Percentiles rank a stretch among this genome's conserved stretches.
Conservation (phyloP, 306 rosid genomes). For the Fragaria vesca region DNA sequence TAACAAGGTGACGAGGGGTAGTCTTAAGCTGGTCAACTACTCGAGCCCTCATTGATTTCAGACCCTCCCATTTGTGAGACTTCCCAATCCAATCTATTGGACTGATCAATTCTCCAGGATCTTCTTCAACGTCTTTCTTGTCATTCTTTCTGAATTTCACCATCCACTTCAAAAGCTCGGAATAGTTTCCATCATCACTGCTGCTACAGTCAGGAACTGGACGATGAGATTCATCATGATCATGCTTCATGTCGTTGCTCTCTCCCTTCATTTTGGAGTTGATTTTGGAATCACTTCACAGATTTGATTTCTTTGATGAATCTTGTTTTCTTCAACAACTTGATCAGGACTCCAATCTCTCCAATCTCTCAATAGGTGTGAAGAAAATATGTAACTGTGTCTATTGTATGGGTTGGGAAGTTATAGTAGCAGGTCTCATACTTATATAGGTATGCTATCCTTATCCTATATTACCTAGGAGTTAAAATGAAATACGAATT, state of each 20-base stretch:
- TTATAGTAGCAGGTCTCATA: too few species aligned
- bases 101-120: neutral
- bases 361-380: too few species aligned
- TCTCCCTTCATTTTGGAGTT: neutral
- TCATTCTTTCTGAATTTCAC: neutral
- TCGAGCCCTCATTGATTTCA: neutral
- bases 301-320: neutral
- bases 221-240: neutral
- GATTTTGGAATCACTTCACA: neutral
- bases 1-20: neutral
- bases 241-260: neutral
- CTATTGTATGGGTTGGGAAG: too few species aligned
- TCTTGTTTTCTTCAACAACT: too few species aligned
- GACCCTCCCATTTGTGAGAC: neutral
- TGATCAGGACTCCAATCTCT: neutral
- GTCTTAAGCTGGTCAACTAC: neutral
- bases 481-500: too few species aligned
- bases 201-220: neutral
- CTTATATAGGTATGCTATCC: too few species aligned
- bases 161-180: neutral
- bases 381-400: too few species aligned
- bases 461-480: too few species aligned
- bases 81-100: neutral
- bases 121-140: neutral
- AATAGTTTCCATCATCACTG: neutral